These are phyloP conservation scores for Eutypa lata DNA, from an alignment of 2,329 filamentous ascomycete species.

Conservation along the genomic window DNA sequence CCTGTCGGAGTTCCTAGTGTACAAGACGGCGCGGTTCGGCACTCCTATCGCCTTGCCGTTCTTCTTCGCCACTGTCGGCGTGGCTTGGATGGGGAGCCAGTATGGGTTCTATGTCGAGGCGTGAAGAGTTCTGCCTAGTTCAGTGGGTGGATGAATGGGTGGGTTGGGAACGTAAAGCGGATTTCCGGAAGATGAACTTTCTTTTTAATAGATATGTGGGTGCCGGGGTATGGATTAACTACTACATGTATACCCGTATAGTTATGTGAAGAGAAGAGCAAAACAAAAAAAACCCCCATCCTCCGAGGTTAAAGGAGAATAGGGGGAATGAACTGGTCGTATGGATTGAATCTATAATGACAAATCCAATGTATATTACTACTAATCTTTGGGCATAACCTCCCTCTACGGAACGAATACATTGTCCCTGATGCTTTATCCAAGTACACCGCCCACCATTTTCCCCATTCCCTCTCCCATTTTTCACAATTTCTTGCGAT, in stretches of 20 bases:
- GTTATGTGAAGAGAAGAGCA: too few species aligned
- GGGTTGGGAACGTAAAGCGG: not conserved
- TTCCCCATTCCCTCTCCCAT: not conserved
- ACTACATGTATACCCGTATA: too few species aligned
- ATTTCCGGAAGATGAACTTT: not conserved
- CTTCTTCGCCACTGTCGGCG: constrained; percentile 45
- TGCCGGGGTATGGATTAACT: too few species aligned
- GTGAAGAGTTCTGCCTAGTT: constrained; percentile 4
- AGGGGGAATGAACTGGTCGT: too few species aligned
- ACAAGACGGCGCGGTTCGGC: constrained; percentile 68
- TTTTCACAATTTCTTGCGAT: constrained; percentile 60
- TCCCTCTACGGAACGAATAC: too few species aligned
- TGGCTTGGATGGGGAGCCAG: constrained; percentile 64
- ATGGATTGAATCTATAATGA: too few species aligned
- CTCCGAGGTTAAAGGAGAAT: too few species aligned
- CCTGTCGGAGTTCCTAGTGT: constrained; percentile 75
- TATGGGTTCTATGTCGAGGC: constrained; percentile 64
- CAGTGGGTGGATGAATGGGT: not conserved
- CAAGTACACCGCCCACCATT: not conserved
- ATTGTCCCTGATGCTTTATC: not conserved
- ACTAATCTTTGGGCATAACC: too few species aligned
- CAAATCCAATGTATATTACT: not conserved
- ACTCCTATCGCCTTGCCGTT: constrained; percentile 56
- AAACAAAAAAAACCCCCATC: too few species aligned
- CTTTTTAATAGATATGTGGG: too few species aligned